Evolutionary conservation across 1,284 basidiomycete genomes (phyloP).

Genomic region (Ceratobasidium sp.): DNA sequence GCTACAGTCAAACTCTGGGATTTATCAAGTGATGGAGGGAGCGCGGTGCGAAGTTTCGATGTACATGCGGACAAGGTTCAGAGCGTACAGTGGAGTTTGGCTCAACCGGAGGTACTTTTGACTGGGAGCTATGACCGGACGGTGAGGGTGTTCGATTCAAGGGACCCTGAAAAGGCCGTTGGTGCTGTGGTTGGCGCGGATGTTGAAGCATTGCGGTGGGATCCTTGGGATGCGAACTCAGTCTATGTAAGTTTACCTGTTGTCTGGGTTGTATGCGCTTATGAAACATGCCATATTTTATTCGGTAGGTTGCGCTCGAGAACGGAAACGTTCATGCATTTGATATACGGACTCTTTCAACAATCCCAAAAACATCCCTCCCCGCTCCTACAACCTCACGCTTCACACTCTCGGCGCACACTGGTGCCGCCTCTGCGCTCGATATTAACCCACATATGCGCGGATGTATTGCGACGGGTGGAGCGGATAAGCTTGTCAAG

Average conservation of each 20-base stretch:
- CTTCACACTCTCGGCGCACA: slow-evolving; percentile 94
- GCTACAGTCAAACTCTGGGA: slow-evolving; percentile 98
- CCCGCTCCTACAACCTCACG: slow-evolving; percentile 68
- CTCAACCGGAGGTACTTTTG: slow-evolving; percentile 86
- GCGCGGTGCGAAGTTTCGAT: slow-evolving; percentile 84
- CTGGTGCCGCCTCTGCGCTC: slow-evolving; percentile 90
- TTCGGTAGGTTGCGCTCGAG: slow-evolving; percentile 83
- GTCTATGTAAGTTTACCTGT: slow-evolving; percentile 78
- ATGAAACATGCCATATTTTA: slow-evolving; percentile 18
- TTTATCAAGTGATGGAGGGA: slow-evolving; percentile 70
- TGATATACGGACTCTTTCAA: slow-evolving; percentile 79
- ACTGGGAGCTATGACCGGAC: slow-evolving; percentile 96
- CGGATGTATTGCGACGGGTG: slow-evolving; percentile 92
- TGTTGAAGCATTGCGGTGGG: slow-evolving; percentile 95
- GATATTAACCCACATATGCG: slow-evolving; percentile 93
- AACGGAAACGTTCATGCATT: slow-evolving; percentile 93
- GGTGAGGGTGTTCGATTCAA: slow-evolving; percentile 91
- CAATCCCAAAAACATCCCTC: not conserved
- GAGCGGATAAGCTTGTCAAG: slow-evolving; percentile 82
- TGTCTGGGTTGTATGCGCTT: slow-evolving; percentile 5
- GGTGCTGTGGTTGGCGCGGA: slow-evolving; percentile 85
- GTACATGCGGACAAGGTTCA: slow-evolving; percentile 98
- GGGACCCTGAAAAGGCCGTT: slow-evolving; percentile 82
- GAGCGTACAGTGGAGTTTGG: slow-evolving; percentile 93
- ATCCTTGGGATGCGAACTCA: slow-evolving; percentile 87